Base-by-base conservation (phyloP, 805 yeast genomes). In the Sugiyamaella smithiae region DNA sequence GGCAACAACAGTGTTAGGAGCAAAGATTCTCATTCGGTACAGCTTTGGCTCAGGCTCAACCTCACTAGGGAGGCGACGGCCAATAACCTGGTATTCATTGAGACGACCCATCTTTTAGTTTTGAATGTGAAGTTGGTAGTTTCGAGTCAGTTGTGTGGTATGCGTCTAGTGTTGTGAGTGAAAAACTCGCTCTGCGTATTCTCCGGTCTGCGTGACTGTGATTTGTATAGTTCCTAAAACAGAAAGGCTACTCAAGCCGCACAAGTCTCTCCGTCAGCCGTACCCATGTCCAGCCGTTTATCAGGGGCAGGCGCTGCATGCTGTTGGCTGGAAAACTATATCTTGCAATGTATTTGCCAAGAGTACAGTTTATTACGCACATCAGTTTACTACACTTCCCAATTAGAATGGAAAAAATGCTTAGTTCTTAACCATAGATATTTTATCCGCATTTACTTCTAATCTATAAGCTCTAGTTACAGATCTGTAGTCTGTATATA, bases 21-120 rank as follows among this genome's bases (percentile, higher is more conserved):
- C 99, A 76, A 93, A 93, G 79, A 93, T 89, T 84, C 97, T 89
- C 98, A 93, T 93, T 77, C 99, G 88, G 96, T 85, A 93, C 80
- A 93, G 88, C 85, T 91, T 93, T 77, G 99, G 99, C 81, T 90
- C 97, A 71, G 98, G 97, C 72, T 87, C 96, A 69, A 90, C 79
- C 78, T 89, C 98, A 71, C 97, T 89, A 67, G 99, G 99, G 77
- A 93, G 88, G 81, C 93, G 95, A 80, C 99, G 97, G 80, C 99
- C 99, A 78, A 93, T 93, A 75, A 93, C 97, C 84, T 93, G 97
- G 82, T 90, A 91, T 85, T 91, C 98, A 83, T 84, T 86, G 77
- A 90, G 85, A 83, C 93, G 89, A 80, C 96, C 86, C 97, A 89
- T 40, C 29, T 25, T 40, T 25, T 26, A 24, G 26, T 25, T 25